These are phyloP conservation scores for Fragaria vesca DNA, from an alignment of 306 rosid species.

Conservation along the genomic window DNA sequence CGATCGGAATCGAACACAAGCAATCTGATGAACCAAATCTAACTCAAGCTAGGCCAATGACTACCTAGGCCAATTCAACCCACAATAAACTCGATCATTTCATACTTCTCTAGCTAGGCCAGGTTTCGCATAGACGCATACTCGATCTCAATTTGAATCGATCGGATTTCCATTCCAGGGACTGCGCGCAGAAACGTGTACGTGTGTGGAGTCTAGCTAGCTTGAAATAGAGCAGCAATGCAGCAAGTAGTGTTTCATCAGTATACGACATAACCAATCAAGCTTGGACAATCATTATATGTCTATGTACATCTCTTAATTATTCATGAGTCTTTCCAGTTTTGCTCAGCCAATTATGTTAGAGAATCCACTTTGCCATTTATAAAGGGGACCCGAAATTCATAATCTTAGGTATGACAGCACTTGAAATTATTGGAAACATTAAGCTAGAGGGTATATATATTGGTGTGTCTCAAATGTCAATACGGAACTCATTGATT, in stretches of 20 bases:
- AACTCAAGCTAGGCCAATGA: too few species aligned
- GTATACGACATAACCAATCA: neutral
- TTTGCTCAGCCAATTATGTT: neutral
- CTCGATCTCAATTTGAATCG: neutral
- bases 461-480: neutral
- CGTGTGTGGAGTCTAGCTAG: neutral
- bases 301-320: neutral
- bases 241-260: neutral
- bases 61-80: too few species aligned
- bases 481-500: neutral
- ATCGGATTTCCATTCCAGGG: neutral
- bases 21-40: neutral
- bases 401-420: neutral
- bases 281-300: neutral
- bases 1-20: neutral
- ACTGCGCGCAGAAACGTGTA: neutral
- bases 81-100: too few species aligned
- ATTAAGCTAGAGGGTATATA: neutral
- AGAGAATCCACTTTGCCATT: neutral
- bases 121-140: neutral
- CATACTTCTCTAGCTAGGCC: neutral
- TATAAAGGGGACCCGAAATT: neutral
- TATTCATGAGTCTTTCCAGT: neutral
- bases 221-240: neutral
- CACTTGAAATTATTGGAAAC: neutral